Evolutionary conservation across 768 basidiomycete genomes (phyloP).

Genomic region (Boletales sp.): DNA sequence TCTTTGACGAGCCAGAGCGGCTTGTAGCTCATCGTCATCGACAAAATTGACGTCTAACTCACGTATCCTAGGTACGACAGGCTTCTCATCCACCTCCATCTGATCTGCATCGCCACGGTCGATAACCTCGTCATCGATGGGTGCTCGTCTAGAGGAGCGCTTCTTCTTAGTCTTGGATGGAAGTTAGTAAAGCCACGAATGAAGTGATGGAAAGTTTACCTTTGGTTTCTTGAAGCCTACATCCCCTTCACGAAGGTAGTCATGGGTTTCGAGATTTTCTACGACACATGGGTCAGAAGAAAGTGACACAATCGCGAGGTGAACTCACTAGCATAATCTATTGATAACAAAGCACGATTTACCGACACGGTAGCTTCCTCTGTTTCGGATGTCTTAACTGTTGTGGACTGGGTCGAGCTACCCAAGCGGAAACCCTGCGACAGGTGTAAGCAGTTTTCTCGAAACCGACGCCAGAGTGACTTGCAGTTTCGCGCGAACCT

Average conservation of each 20-base stretch:
- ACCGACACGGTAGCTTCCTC: conserved; percentile 55
- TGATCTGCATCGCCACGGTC: conserved; percentile 21
- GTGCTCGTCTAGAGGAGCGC: conserved; percentile 62
- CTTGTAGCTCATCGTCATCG: conserved; percentile 98
- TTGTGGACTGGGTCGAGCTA: conserved; percentile 41
- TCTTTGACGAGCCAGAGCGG: conserved; percentile 81
- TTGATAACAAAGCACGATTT: conserved; percentile 76
- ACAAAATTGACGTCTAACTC: conserved; percentile 88
- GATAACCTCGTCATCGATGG: conserved; percentile 37
- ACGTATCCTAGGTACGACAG: conserved; percentile 61
- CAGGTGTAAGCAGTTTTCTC: neutral
- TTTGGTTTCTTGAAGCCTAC: conserved; percentile 81
- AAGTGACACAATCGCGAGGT: no score
- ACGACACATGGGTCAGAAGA: neutral
- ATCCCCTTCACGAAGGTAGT: conserved; percentile 90
- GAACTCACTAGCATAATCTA: conserved; percentile 86
- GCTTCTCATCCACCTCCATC: conserved; percentile 82
- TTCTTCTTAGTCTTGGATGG: conserved; percentile 84
- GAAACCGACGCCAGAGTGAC: conserved; percentile 17
- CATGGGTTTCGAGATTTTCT: conserved; percentile 86
- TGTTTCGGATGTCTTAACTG: conserved; percentile 39
- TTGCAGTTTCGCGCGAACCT: conserved; percentile 65
- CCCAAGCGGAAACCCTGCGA: conserved; percentile 86
- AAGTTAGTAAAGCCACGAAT: neutral
- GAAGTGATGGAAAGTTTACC: no score